Conservation (phyloP, 129 eudicot genomes). For the Apium graveolens region DNA sequence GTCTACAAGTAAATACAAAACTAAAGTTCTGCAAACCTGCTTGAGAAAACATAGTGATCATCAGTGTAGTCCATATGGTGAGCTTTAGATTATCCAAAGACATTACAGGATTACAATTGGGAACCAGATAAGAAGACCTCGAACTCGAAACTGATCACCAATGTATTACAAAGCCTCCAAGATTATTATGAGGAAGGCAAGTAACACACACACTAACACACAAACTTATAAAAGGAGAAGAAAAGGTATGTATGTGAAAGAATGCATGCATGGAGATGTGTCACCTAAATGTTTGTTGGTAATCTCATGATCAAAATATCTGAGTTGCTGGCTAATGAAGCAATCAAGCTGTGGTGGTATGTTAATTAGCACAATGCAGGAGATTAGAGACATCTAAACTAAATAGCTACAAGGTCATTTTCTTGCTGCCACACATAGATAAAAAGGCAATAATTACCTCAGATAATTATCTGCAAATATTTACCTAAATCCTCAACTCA, state of each 20-base stretch:
- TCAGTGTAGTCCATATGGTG: slow-evolving; percentile 33
- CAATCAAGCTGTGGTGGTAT: slow-evolving; percentile 23
- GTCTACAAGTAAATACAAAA: background rate
- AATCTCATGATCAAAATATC: background rate
- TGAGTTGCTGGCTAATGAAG: slow-evolving; percentile 29
- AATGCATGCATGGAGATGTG: slow-evolving; percentile 5
- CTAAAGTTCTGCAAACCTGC: slow-evolving; percentile 27
- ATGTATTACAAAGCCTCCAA: background rate
- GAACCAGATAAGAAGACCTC: background rate
- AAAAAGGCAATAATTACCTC: background rate
- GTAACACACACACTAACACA: background rate
- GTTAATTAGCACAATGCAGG: slow-evolving; percentile 14
- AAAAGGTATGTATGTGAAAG: slow-evolving; percentile 1
- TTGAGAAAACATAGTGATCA: slow-evolving; percentile 28
- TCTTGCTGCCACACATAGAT: background rate
- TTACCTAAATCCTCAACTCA: too few species aligned
- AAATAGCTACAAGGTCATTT: slow-evolving; percentile 17
- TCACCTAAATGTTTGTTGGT: background rate
- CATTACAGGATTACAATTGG: slow-evolving; percentile 13
- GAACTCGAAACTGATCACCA: background rate
- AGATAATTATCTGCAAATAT: background rate
- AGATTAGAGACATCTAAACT: slow-evolving; percentile 28
- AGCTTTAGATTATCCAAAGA: background rate
- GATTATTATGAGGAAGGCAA: background rate
- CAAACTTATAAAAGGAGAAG: background rate